Evolutionary conservation across 2,329 filamentous ascomycete genomes (phyloP).

Genomic region (Sporothrix inflata): DNA sequence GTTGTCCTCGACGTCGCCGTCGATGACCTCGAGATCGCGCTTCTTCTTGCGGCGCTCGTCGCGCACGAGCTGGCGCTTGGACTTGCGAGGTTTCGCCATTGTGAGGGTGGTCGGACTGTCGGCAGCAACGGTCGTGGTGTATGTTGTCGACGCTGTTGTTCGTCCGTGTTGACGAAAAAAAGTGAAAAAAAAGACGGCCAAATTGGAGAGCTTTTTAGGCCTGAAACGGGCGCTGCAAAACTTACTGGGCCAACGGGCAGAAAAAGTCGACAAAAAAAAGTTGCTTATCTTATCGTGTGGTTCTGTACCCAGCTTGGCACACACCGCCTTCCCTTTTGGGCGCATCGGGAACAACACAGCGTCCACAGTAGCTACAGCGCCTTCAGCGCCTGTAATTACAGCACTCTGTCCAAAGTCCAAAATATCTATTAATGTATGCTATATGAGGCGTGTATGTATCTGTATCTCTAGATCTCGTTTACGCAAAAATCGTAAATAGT

Average conservation of each 20-base stretch:
- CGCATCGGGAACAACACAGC: background rate
- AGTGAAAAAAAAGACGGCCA: background rate
- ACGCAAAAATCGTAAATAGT: background rate
- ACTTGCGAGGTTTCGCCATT: slow-evolving; percentile 44
- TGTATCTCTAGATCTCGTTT: slow-evolving; percentile 6
- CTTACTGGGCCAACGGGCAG: slow-evolving; percentile 1
- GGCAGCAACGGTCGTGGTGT: background rate
- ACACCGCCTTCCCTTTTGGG: slow-evolving; percentile 26
- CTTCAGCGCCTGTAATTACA: background rate
- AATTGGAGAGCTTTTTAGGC: background rate
- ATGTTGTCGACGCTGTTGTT: background rate
- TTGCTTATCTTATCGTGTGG: slow-evolving; percentile 28
- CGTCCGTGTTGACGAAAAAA: background rate
- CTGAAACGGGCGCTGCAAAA: background rate
- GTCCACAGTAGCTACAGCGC: no score
- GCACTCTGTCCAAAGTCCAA: background rate
- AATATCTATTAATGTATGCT: slow-evolving; percentile 5
- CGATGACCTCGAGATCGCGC: slow-evolving; percentile 38
- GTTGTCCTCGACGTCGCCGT: slow-evolving; percentile 37
- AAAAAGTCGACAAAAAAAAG: slow-evolving; percentile 30
- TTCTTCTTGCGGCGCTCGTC: slow-evolving; percentile 46
- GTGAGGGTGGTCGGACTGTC: background rate
- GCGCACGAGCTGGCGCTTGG: slow-evolving; percentile 43
- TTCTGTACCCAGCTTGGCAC: background rate
- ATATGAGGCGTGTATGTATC: background rate